A percentile compares a stretch with the other conserved stretches of the same genome.
phyloP scores from a whole-genome alignment of 352 stramenopile genomes.

The Phytophthora idaei region DNA sequence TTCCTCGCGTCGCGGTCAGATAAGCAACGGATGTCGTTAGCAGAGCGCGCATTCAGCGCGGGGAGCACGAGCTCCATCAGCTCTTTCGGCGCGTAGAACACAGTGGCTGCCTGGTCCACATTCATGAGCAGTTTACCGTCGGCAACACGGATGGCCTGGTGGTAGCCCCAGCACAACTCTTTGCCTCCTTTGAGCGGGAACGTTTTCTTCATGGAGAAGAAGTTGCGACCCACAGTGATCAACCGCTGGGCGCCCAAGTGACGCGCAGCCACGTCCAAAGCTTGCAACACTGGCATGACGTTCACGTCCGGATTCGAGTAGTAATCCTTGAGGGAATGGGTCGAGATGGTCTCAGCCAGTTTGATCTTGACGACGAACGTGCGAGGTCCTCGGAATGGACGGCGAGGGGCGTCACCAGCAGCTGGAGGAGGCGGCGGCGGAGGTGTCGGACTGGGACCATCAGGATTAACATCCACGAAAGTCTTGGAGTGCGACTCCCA shows the following conservation, averaged over 20 bases:
- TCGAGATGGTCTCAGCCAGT: slow-evolving; percentile 60
- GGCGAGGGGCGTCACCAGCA: slow-evolving; percentile 29
- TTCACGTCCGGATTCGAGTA: slow-evolving; percentile 64
- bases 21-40: slow-evolving; percentile 45
- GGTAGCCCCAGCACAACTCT: slow-evolving; percentile 76
- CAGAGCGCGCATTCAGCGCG: slow-evolving; percentile 38
- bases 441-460: slow-evolving; percentile 30
- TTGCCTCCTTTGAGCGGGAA: slow-evolving; percentile 62
- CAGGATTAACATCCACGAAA: slow-evolving; percentile 61
- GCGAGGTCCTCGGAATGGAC: slow-evolving; percentile 39
- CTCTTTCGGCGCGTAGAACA: slow-evolving; percentile 66
- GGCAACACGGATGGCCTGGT: slow-evolving; percentile 65
- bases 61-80: slow-evolving; percentile 58
- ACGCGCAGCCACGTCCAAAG: slow-evolving; percentile 73
- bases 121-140: slow-evolving; percentile 72
- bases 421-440: slow-evolving; percentile 23
- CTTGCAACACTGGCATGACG: slow-evolving; percentile 66
- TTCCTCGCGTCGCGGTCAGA: slow-evolving; percentile 39
- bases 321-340: slow-evolving; percentile 52
- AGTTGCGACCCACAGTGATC: slow-evolving; percentile 70
- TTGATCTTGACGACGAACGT: slow-evolving; percentile 81
- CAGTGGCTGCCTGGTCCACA: slow-evolving; percentile 71
- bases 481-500: slow-evolving; percentile 52
- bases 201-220: slow-evolving; percentile 74
- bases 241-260: slow-evolving; percentile 62